A percentile compares a stretch with the other conserved stretches of the same genome.
phyloP scores from a whole-genome alignment of 1,284 basidiomycete species.

The Heterobasidion parviporum region DNA sequence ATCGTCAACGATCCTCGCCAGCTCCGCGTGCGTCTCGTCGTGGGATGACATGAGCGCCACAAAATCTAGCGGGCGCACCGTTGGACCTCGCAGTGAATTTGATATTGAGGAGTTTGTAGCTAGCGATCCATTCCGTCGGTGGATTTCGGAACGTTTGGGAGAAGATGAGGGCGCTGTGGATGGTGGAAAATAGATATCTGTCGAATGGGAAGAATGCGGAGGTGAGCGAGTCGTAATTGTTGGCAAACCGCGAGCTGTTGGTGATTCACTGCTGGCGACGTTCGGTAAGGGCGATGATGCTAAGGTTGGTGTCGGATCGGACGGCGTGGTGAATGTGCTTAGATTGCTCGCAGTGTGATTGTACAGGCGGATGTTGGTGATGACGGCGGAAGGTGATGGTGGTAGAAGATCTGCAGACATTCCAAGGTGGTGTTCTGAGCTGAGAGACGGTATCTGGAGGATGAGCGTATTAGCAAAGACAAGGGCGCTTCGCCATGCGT shows the following conservation, averaged over 20 bases:
- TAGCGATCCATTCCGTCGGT: slow-evolving; percentile 13
- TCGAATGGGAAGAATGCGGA: background rate
- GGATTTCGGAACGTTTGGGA: slow-evolving; percentile 1
- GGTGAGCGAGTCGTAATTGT: slow-evolving; percentile 1
- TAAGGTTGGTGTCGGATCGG: background rate
- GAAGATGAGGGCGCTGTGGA: background rate
- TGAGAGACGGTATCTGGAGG: slow-evolving; percentile 51
- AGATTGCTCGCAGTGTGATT: slow-evolving; percentile 32
- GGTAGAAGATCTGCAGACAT: slow-evolving; percentile 61
- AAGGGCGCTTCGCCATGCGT: background rate
- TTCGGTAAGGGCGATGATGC: slow-evolving; percentile 11
- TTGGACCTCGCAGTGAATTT: slow-evolving; percentile 23
- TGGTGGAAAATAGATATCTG: background rate
- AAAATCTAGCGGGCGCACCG: slow-evolving; percentile 65
- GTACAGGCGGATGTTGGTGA: slow-evolving; percentile 36
- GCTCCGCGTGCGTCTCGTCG: slow-evolving; percentile 62
- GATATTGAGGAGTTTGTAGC: background rate
- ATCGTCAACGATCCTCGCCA: slow-evolving; percentile 73
- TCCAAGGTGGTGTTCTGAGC: slow-evolving; percentile 61
- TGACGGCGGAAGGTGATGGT: slow-evolving; percentile 61
- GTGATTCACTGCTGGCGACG: slow-evolving; percentile 19
- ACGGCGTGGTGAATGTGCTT: slow-evolving; percentile 19
- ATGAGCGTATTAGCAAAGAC: background rate
- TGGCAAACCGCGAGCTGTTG: slow-evolving; percentile 11
- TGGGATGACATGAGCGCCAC: slow-evolving; percentile 45